Evolutionary conservation across 1,139 yeast genomes (phyloP), one percentile per base, ranked within the genome.

Genomic region (Suhomyces taliae): DNA sequence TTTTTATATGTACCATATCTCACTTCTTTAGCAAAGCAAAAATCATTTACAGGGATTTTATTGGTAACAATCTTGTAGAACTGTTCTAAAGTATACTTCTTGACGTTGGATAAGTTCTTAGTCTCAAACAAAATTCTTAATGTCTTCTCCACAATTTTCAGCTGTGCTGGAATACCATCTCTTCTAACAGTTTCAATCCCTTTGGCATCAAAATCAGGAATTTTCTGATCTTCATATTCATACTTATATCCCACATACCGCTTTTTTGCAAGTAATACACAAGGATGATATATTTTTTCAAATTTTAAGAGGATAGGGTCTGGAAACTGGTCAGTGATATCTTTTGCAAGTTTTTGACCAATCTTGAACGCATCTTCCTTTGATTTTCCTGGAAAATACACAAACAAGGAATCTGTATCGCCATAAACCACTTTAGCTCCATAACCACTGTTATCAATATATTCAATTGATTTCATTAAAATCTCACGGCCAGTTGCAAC

Each of bases 361-460:
- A 86, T 70, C 11, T 60, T 66, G 61, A 91, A 91, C 0, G 98
- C 97, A 38, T 90, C 95, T 1, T 70, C 78, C 53, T 78, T 81
- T 0, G 89, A 73, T 57, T 82, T 82, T 0, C 97, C 97, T 0
- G 97, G 97, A 9, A 93, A 75, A 60, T 89, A 88, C 2, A 93
- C 91, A 74, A 93, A 93, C 45, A 93, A 67, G 38, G 96, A 88
- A 65, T 93, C 99, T 0, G 99, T 93, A 64, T 93, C 99, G 6
- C 99, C 99, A 64, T 93, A 93, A 0, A 93, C 96, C 0, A 93
- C 97, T 57, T 87, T 85, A 0, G 97, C 97, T 2, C 93, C 91
- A 88, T 90, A 88, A 33, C 73, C 61, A 29, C 81, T 76, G 0
- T 62, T 56, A 51, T 90, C 95, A 46, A 93, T 90, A 44, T 78